A percentile compares a stretch with the other conserved stretches of the same genome.
phyloP scores from a whole-genome alignment of 2,329 filamentous ascomycete species.

The Phialocephala sp. region DNA sequence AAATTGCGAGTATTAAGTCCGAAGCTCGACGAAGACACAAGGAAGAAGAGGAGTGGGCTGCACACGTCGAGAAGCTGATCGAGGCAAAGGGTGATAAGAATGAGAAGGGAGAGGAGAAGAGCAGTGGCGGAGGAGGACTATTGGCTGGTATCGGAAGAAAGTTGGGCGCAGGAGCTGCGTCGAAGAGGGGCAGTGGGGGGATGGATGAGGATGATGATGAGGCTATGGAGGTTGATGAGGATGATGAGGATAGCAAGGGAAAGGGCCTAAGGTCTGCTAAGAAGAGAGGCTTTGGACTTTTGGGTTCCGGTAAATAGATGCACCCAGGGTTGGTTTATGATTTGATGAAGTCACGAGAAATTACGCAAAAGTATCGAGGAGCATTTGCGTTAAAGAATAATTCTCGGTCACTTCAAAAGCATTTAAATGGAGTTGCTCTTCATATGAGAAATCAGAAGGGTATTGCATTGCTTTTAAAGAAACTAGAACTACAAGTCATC shows the following conservation, averaged over 20 bases:
- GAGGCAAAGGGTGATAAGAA: constrained; percentile 51
- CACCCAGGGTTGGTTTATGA: background rate
- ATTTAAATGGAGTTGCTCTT: constrained; percentile 16
- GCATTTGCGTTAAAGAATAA: background rate
- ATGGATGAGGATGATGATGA: constrained; percentile 54
- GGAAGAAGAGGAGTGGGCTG: constrained; percentile 42
- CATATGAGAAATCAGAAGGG: background rate
- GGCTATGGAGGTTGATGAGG: constrained; percentile 65
- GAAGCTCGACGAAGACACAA: constrained; percentile 60
- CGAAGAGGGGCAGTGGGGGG: constrained; percentile 42
- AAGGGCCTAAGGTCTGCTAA: constrained; percentile 59
- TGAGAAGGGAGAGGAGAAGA: constrained; percentile 47
- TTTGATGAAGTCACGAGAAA: constrained; percentile 11
- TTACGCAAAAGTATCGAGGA: background rate
- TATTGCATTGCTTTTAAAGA: background rate
- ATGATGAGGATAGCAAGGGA: constrained; percentile 54
- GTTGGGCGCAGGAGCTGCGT: constrained; percentile 31
- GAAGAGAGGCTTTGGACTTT: constrained; percentile 48
- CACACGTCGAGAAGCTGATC: constrained; percentile 37
- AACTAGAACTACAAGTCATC: constrained; percentile 6
- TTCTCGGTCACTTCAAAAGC: background rate
- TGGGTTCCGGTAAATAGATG: constrained; percentile 18
- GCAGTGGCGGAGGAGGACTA: constrained; percentile 57
- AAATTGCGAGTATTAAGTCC: constrained; percentile 70
- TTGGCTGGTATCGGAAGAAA: constrained; percentile 46